Conservation (phyloP, 148 eudicot species). For the Heliosperma pusillum region DNA sequence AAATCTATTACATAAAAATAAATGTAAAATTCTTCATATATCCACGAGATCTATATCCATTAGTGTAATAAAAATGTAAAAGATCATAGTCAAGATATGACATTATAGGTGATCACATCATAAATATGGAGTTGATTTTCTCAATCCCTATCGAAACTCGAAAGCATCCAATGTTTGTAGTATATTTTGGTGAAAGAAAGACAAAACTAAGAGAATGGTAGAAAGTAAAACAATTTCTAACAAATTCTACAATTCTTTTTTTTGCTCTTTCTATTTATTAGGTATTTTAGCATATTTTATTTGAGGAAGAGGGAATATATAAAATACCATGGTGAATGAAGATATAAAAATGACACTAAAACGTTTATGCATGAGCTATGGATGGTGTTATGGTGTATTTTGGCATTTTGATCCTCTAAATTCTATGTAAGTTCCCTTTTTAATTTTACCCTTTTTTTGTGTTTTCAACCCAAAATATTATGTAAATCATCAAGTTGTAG, state of each 20-base stretch:
- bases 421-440: conserved; percentile 50
- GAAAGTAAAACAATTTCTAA: conserved; percentile 10
- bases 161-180: conserved; percentile 24
- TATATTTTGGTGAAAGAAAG: conserved; percentile 22
- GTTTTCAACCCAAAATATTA: too few species aligned
- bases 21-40: too few species aligned
- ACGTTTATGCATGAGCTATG: conserved; percentile 52
- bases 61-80: too few species aligned
- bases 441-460: background rate
- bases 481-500: background rate
- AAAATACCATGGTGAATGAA: conserved; percentile 23
- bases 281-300: background rate
- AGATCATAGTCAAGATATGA: conserved; percentile 17
- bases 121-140: conserved; percentile 17
- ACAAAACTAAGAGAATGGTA: conserved; percentile 9
- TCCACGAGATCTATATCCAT: too few species aligned
- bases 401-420: conserved; percentile 74
- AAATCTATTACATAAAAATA: too few species aligned
- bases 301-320: background rate
- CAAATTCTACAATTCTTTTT: conserved; percentile 15
- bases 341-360: conserved; percentile 42
- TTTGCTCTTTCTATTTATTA: conserved; percentile 11
- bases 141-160: conserved; percentile 11
- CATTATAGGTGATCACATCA: conserved; percentile 14
- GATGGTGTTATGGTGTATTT: conserved; percentile 85